Conservation (phyloP, 2,329 filamentous ascomycete species). For the Paracamarosporium sp. region DNA sequence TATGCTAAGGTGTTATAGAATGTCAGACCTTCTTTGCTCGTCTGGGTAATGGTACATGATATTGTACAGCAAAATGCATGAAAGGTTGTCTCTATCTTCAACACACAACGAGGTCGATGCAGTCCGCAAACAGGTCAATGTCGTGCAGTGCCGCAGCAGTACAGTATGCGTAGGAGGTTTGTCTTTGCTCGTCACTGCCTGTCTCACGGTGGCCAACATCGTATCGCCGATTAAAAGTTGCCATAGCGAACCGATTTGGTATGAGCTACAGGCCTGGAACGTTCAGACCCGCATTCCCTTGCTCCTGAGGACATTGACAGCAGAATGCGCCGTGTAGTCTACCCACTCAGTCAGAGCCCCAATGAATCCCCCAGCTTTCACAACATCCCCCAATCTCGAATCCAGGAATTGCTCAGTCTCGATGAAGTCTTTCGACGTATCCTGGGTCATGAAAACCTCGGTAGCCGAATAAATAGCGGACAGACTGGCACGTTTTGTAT, state of each 20-base stretch:
- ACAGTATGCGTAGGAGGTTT: not conserved
- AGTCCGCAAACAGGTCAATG: not conserved
- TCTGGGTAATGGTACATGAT: not conserved
- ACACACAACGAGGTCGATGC: not conserved
- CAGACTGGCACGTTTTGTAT: conserved; percentile 71
- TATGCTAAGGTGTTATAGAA: not conserved
- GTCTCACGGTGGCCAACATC: not conserved
- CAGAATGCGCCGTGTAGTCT: conserved; percentile 79
- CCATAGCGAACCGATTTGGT: not conserved
- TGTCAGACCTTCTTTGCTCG: not conserved
- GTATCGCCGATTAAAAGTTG: conserved; percentile 2
- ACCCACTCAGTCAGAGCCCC: conserved; percentile 75
- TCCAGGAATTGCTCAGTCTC: conserved; percentile 84
- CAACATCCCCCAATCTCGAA: conserved; percentile 74
- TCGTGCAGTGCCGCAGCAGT: not conserved
- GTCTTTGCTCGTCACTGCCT: not conserved
- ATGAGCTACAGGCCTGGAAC: not conserved
- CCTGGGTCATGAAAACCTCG: conserved; percentile 95
- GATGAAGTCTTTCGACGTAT: conserved; percentile 72
- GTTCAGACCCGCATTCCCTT: conserved; percentile 80
- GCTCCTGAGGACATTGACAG: conserved; percentile 83
- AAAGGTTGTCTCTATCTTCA: not conserved
- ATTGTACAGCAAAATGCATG: not conserved
- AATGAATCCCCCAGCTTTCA: conserved; percentile 67
- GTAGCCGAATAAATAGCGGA: conserved; percentile 72